A percentile compares a stretch with the other conserved stretches of the same genome.
These are phyloP conservation scores for Vanrija humicola DNA, from an alignment of 1,284 basidiomycete genomes.

Conservation along the genomic window DNA sequence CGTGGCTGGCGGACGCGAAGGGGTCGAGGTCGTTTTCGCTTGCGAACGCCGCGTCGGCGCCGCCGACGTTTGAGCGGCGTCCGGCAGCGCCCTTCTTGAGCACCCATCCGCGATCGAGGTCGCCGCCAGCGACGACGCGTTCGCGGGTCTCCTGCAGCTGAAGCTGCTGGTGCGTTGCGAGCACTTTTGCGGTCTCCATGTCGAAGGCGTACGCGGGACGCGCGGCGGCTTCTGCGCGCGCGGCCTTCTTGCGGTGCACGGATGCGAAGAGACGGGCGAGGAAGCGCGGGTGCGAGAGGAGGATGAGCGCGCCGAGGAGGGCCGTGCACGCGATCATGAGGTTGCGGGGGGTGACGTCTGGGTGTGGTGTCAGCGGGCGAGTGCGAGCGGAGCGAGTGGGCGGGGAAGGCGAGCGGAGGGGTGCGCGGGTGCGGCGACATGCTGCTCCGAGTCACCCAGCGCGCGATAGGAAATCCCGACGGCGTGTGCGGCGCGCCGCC, in stretches of 20 bases:
- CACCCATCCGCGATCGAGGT: slow-evolving; percentile 31
- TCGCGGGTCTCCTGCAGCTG: neutral
- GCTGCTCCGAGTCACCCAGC: too few species aligned
- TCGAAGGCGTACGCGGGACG: slow-evolving; percentile 9
- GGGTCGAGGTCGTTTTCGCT: neutral
- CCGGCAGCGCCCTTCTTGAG: slow-evolving; percentile 5
- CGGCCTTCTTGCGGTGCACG: slow-evolving; percentile 6
- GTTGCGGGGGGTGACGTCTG: slow-evolving; percentile 18
- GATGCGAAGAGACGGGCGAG: slow-evolving; percentile 42
- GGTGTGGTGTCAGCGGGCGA: neutral
- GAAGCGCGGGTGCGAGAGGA: slow-evolving; percentile 40
- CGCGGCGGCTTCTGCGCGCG: slow-evolving; percentile 1
- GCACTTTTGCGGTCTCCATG: neutral
- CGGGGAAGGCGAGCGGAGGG: too few species aligned
- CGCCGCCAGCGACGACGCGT: slow-evolving; percentile 29
- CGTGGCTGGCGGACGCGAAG: neutral
- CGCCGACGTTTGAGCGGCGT: neutral
- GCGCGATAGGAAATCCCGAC: too few species aligned
- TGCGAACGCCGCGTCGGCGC: neutral
- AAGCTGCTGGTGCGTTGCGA: neutral
- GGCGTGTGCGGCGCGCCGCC: too few species aligned
- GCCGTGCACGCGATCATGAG: slow-evolving; percentile 26
- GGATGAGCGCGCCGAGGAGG: slow-evolving; percentile 30
- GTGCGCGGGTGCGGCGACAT: too few species aligned
- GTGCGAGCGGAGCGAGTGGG: too few species aligned